Conservation (phyloP, 176 grass and related monocot genomes). For the Pontederia paniculata region DNA sequence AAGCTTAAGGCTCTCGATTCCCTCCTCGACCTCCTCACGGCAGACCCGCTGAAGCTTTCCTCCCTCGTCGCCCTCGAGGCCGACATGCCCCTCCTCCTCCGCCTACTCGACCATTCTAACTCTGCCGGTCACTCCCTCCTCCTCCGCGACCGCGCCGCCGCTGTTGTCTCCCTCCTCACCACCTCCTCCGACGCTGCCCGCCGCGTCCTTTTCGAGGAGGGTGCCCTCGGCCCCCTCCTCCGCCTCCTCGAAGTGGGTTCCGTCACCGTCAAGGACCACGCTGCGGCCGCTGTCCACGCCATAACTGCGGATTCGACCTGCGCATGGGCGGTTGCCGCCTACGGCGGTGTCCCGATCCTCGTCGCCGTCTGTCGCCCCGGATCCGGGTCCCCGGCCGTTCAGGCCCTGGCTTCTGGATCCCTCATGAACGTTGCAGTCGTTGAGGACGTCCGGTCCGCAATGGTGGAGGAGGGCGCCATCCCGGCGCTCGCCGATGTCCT, state of each 20-base stretch:
- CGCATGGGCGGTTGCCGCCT: slow-evolving; percentile 65
- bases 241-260: slow-evolving; percentile 53
- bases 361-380: slow-evolving; percentile 53
- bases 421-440: slow-evolving; percentile 51
- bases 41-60: slow-evolving; percentile 32
- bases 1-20: slow-evolving; percentile 67
- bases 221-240: slow-evolving; percentile 60
- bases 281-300: slow-evolving; percentile 47
- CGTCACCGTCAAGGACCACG: slow-evolving; percentile 28
- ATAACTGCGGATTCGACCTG: slow-evolving; percentile 36
- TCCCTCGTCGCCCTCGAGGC: slow-evolving; percentile 39
- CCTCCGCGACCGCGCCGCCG: slow-evolving; percentile 42
- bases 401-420: slow-evolving; percentile 33
- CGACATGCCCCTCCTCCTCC: slow-evolving; percentile 43
- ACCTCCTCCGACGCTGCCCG: slow-evolving; percentile 43
- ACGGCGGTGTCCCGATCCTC: slow-evolving; percentile 58
- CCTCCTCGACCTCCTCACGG: slow-evolving; percentile 45
- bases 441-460: slow-evolving; percentile 45
- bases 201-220: slow-evolving; percentile 57
- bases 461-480: slow-evolving; percentile 63
- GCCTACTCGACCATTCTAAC: slow-evolving; percentile 40
- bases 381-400: slow-evolving; percentile 35
- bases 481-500: slow-evolving; percentile 54
- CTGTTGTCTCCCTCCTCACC: slow-evolving; percentile 35
- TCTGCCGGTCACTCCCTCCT: slow-evolving; percentile 41